Evolutionary conservation across 2,329 filamentous ascomycete genomes (phyloP).

Genomic region (Neofusicoccum laricinum): DNA sequence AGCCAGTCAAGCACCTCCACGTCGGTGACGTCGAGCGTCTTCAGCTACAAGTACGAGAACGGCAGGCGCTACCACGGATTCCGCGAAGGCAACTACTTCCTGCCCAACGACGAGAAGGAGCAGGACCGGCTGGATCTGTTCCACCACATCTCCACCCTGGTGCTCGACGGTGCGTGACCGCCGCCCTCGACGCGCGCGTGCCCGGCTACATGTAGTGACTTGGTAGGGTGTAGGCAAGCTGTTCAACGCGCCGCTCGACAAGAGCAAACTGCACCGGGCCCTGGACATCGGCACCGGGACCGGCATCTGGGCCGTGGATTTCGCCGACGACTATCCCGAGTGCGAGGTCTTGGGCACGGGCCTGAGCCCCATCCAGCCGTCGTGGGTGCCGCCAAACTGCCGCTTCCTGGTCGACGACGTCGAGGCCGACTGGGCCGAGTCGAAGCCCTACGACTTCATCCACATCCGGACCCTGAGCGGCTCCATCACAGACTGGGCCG

Average conservation of each 20-base stretch:
- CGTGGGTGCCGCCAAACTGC: constrained; percentile 37
- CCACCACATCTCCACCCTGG: constrained; percentile 37
- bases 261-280: constrained; percentile 16
- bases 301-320: constrained; percentile 25
- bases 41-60: constrained; percentile 23
- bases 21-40: constrained; percentile 34
- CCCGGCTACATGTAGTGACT: neutral
- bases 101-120: constrained; percentile 39
- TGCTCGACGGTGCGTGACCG: constrained; percentile 26
- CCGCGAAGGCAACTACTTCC: constrained; percentile 32
- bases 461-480: constrained; percentile 52
- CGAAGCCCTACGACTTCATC: constrained; percentile 55
- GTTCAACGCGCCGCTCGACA: neutral
- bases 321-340: constrained; percentile 16
- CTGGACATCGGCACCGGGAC: constrained; percentile 34
- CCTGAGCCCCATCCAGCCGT: constrained; percentile 35
- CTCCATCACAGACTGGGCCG: constrained; percentile 55
- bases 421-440: constrained; percentile 26
- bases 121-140: constrained; percentile 36
- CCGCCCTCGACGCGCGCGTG: too few relatives aligned
- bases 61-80: constrained; percentile 22
- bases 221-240: neutral
- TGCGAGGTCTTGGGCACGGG: constrained; percentile 38
- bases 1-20: constrained; percentile 22
- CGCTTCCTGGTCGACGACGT: constrained; percentile 39